Evolutionary conservation across 2,329 filamentous ascomycete genomes (phyloP), one percentile per base, ranked within the genome.

Genomic region (Talaromyces sp.): DNA sequence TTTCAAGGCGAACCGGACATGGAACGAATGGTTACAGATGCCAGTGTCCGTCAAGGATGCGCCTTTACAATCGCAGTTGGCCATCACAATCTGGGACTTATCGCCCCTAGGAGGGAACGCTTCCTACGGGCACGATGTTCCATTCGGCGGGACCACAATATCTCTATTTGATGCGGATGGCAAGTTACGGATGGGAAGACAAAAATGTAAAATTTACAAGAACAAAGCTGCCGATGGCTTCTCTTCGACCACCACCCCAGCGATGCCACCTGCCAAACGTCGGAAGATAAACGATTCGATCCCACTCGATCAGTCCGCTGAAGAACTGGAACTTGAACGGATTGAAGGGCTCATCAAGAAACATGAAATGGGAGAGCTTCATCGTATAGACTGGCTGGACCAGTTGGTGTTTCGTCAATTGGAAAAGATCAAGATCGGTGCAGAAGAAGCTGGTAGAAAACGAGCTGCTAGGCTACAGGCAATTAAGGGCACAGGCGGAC

Each of bases 301-400:
- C 58, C 70, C 72, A 1, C 76, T 82, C 1, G 78, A 82, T 1
- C 73, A 79, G 0, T 78, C 85, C n/a, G 87, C 90, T 61, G 89
- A 89, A 67, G 87, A 96, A 63, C 87, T 91, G 59, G 95, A 99
- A 75, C 83, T 97, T 64, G 92, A 97, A 69, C 84, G 95, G 18
- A 84, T 99, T 67, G 93, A 98, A 71, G 89, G 87, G 59, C 76
- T 98, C 27, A 90, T 99, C 73, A 99, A 99, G 78, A 96, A 96
- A 76, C 95, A 98, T 72, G 96, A 99, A 73, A 96, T 97, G 89
- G 93, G 92, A 18, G 95, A 99, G 73, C 94, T 99, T 30, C 88
- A 91, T 0, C 87, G 92, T 16, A 90, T 96, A 55, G 91, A 96
- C 69, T 99, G 95, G 96, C 84, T 99, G 51, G 95, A 99, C 74